phyloP scores from a whole-genome alignment of 306 rosid genomes.

The Mucuna pruriens region DNA sequence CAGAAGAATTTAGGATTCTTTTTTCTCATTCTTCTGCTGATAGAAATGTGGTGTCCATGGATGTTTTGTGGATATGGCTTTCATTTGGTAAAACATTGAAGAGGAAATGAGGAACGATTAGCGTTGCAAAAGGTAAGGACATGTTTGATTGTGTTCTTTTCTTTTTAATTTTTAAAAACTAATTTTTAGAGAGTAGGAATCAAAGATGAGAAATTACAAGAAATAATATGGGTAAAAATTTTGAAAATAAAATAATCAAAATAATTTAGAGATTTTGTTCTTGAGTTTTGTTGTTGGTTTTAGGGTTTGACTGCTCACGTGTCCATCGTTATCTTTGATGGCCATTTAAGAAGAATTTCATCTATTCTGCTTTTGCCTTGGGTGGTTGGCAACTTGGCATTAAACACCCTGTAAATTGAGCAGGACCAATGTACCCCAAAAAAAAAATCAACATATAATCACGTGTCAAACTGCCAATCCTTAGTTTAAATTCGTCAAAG shows the following conservation, averaged over 20 bases:
- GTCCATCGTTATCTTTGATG: background rate
- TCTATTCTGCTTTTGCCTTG: background rate
- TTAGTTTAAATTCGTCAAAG: constrained; percentile 16
- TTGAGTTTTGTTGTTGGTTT: background rate
- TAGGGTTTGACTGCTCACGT: background rate
- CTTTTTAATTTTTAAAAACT: no score
- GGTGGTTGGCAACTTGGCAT: background rate
- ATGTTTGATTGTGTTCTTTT: no score
- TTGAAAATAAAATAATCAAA: no score
- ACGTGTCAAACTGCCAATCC: constrained; percentile 25
- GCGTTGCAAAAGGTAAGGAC: background rate
- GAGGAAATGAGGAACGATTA: background rate
- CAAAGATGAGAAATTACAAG: no score
- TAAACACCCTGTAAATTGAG: background rate
- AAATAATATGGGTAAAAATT: no score
- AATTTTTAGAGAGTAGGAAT: no score
- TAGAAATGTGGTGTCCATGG: background rate
- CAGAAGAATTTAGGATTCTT: background rate
- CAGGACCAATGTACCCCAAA: background rate
- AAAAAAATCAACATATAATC: background rate
- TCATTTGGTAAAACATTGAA: background rate
- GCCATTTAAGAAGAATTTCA: background rate
- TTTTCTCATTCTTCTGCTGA: background rate
- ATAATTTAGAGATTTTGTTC: background rate
- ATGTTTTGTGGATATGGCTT: background rate